Evolutionary conservation across 495 filamentous ascomycete species (phyloP), one percentile per base, ranked within the genome.

Genomic region (Xylaria palmicola): DNA sequence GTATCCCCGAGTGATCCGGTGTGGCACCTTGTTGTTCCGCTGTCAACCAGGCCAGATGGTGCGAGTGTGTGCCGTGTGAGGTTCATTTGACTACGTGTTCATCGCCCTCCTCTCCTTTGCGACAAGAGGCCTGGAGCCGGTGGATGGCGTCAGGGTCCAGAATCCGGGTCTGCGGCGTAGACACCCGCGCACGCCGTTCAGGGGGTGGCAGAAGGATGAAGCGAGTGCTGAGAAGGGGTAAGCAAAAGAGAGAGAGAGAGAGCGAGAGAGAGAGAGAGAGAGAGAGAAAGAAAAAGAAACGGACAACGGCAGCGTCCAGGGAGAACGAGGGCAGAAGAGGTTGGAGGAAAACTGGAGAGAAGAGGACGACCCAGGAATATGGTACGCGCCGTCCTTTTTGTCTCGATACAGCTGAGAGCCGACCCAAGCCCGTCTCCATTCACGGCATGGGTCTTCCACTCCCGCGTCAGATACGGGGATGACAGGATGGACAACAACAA

Each of bases 301-400:
- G 3, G 24, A 41, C 27, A 34, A 10, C 29, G 13, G 6, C 32
- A 6, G 32, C 6, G 32, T 6, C 6, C 6, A 55, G 27, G 8
- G 19, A 52, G 27, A 34, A 5, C 47, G 24, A 17, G 56, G 26
- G 26, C 41, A 54, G 19, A 19, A 59, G 50, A 34, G 50, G 54
- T 34, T 55, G 61, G 37, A 37, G 56, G 26, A 67, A 65, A 56
- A 62, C 37, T 37, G 40, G 45, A n/a, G 63, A 64, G 24, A 34
- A 49, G 71, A 71, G 68, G 54, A 56, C 64, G 44, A 75, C 71
- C 70, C 69, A 72, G 63, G 66, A 60, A 58, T 66, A 62, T 64
- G 69, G 69, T 69, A 69, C 68, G 60, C 62, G 30, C 63, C 58
- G 63, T 60, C 47, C 55, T 58, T 64, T 55, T 53, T 40, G 45